phyloP scores from a whole-genome alignment of 2,329 filamentous ascomycete genomes.

The Hypoxylon sp. region DNA sequence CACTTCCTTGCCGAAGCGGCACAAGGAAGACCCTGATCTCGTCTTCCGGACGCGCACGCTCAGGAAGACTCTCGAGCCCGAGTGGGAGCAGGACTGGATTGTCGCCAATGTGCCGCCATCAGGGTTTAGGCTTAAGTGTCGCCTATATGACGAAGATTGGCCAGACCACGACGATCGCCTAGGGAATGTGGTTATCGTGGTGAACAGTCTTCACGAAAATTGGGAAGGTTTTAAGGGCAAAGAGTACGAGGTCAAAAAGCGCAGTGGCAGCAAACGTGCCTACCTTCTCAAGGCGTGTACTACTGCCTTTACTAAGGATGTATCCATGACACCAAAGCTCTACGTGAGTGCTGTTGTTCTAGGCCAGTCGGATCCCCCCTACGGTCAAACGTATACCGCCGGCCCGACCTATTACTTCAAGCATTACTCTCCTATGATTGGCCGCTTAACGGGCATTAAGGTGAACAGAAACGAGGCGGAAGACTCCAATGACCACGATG shows the following conservation, averaged over 20 bases:
- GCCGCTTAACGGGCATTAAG: slow-evolving; percentile 79
- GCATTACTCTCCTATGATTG: slow-evolving; percentile 91
- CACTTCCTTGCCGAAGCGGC: slow-evolving; percentile 75
- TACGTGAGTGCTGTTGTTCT: slow-evolving; percentile 82
- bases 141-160: slow-evolving; percentile 90
- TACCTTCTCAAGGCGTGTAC: slow-evolving; percentile 79
- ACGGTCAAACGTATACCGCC: slow-evolving; percentile 80
- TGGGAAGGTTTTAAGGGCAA: slow-evolving; percentile 76
- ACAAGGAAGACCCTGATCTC: slow-evolving; percentile 87
- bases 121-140: slow-evolving; percentile 86
- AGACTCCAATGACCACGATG: slow-evolving; percentile 54
- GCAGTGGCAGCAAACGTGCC: slow-evolving; percentile 86
- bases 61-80: slow-evolving; percentile 76
- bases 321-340: slow-evolving; percentile 77
- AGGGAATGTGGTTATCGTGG: slow-evolving; percentile 82
- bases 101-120: slow-evolving; percentile 85
- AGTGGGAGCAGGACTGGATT: slow-evolving; percentile 88
- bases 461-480: slow-evolving; percentile 70
- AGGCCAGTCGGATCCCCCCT: slow-evolving; percentile 76
- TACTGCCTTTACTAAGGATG: slow-evolving; percentile 68
- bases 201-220: slow-evolving; percentile 68
- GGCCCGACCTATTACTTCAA: slow-evolving; percentile 81
- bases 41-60: slow-evolving; percentile 81
- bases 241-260: slow-evolving; percentile 80
- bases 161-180: slow-evolving; percentile 88